Evolutionary conservation across 331 rosid species (phyloP).

Genomic region (Phaseolus coccineus): DNA sequence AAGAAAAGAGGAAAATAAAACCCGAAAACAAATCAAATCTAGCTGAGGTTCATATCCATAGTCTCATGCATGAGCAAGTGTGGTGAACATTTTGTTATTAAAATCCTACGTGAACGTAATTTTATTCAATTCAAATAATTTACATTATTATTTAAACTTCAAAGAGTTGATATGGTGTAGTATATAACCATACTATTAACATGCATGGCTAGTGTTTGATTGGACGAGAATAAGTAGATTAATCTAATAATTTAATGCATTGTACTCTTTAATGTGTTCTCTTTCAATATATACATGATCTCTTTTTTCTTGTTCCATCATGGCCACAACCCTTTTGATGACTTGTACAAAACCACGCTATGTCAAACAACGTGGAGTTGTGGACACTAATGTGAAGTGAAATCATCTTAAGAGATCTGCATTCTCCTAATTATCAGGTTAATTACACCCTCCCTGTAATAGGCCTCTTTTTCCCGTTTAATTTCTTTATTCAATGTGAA

Average conservation of each 20-base stretch:
- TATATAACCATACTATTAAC: neutral
- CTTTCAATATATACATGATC: neutral
- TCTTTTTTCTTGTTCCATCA: slow-evolving; percentile 11
- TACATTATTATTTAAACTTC: neutral
- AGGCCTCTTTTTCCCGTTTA: neutral
- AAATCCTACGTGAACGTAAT: neutral
- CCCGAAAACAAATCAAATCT: neutral
- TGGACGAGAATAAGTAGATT: neutral
- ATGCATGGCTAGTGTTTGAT: too few species aligned
- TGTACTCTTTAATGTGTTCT: neutral
- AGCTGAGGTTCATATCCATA: slow-evolving; percentile 4
- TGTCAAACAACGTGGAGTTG: slow-evolving; percentile 15
- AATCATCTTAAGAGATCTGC: slow-evolving; percentile 54
- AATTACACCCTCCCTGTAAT: neutral
- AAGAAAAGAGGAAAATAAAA: slow-evolving; percentile 26
- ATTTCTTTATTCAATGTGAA: neutral
- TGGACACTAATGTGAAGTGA: slow-evolving; percentile 25
- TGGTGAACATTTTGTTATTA: neutral
- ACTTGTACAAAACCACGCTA: slow-evolving; percentile 18
- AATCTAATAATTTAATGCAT: neutral
- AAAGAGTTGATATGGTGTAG: neutral
- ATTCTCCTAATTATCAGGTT: slow-evolving; percentile 53
- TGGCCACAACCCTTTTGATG: slow-evolving; percentile 4
- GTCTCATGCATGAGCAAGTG: neutral
- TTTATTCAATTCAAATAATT: neutral